A percentile compares a stretch with the other conserved stretches of the same genome.
Conservation (phyloP, 1,139 yeast species). For the Taphrina deformans region DNA sequence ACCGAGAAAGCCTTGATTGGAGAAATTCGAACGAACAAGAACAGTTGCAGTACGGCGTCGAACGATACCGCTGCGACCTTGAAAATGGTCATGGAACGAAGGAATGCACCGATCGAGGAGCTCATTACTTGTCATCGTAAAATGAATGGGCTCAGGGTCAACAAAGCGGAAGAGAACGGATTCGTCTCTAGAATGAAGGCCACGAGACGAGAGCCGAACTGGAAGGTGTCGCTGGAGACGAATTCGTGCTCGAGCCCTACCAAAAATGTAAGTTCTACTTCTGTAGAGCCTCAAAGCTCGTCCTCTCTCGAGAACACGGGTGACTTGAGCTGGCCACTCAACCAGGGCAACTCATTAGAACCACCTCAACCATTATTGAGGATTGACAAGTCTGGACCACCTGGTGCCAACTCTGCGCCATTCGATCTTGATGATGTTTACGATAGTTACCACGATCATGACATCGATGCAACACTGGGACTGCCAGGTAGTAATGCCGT, state of each 20-base stretch:
- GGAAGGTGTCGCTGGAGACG: not conserved
- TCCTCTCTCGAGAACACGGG: not conserved
- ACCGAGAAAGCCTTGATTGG: not conserved
- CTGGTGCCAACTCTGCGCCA: not conserved
- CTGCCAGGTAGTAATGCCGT: slow-evolving; percentile 1
- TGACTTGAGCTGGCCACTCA: not conserved
- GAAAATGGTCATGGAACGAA: not conserved
- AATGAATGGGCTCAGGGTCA: not conserved
- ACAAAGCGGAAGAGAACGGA: not conserved
- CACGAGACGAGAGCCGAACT: slow-evolving; percentile 9
- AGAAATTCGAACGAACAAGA: not conserved
- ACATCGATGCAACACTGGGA: slow-evolving; percentile 1
- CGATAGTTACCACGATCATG: slow-evolving; percentile 16
- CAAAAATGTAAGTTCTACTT: not conserved
- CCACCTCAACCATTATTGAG: not conserved
- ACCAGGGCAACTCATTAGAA: not conserved
- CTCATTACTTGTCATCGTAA: not conserved
- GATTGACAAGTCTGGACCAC: not conserved
- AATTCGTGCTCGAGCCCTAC: not conserved
- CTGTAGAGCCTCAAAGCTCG: not conserved
- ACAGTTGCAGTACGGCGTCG: not conserved
- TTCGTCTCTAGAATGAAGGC: slow-evolving; percentile 10
- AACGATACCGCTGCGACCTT: not conserved
- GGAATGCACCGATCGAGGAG: slow-evolving; percentile 5
- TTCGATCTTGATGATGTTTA: slow-evolving; percentile 20